These are phyloP conservation scores for Vitis cinerea DNA, from an alignment of 164 flowering plant species.

Conservation along the genomic window DNA sequence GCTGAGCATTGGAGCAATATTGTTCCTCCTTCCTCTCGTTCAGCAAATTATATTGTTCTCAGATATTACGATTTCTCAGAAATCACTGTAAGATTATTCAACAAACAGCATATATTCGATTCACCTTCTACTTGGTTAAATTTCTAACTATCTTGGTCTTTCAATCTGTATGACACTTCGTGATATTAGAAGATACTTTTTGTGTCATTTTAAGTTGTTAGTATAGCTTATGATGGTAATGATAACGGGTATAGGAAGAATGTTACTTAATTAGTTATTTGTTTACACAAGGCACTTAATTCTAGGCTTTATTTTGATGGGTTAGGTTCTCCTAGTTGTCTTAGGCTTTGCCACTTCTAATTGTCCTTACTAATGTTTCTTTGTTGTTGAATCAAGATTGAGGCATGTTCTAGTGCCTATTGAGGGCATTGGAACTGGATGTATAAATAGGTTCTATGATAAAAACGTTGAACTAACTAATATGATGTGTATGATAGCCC, in stretches of 20 bases:
- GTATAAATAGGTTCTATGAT: not conserved
- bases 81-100: conserved; percentile 42
- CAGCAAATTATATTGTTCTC: conserved; percentile 66
- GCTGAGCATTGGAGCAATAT: conserved; percentile 51
- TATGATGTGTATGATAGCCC: not conserved
- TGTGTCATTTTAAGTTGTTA: not conserved
- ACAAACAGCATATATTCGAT: not conserved
- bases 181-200: not conserved
- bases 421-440: not conserved
- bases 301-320: not conserved
- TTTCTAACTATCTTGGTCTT: not conserved
- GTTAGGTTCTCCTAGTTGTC: not conserved
- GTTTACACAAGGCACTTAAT: too few relatives aligned
- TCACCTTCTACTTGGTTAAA: not conserved
- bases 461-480: not conserved
- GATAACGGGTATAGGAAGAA: too few relatives aligned
- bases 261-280: too few relatives aligned
- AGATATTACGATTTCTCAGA: conserved; percentile 43
- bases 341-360: not conserved
- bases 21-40: conserved; percentile 63
- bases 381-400: not conserved
- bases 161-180: not conserved
- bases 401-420: not conserved
- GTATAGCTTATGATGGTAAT: not conserved
- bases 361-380: not conserved